Evolutionary conservation across 2,329 filamentous ascomycete genomes (phyloP).

Genomic region (Ophioceras dolichostomum): DNA sequence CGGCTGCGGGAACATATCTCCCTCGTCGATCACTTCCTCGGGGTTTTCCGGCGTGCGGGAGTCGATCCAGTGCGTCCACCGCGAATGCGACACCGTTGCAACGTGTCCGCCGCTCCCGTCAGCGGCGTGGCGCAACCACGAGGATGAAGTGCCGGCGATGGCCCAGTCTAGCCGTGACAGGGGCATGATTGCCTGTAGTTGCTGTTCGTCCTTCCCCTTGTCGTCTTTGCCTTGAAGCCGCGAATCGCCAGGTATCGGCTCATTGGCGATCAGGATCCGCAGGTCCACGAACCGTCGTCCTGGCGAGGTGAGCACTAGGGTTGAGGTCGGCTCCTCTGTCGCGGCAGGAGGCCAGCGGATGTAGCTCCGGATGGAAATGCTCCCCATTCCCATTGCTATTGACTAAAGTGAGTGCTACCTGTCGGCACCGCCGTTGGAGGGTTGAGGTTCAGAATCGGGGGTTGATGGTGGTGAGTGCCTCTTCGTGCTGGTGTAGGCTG

Average conservation of each 20-base stretch:
- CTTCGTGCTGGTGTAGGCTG: too few species aligned
- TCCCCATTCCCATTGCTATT: too few species aligned
- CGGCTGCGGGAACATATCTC: conserved; percentile 36
- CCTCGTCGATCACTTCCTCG: conserved; percentile 36
- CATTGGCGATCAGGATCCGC: conserved; percentile 39
- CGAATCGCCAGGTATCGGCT: conserved; percentile 4
- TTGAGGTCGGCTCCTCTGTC: conserved; percentile 48
- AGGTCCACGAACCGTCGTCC: conserved; percentile 47
- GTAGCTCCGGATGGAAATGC: conserved; percentile 44
- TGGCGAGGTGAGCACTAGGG: conserved; percentile 51
- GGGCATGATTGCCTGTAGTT: too few species aligned
- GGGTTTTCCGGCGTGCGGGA: conserved; percentile 25
- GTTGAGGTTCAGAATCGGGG: too few species aligned
- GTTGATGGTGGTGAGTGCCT: too few species aligned
- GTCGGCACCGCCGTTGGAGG: too few species aligned
- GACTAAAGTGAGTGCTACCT: too few species aligned
- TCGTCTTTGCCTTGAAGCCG: conserved; percentile 1
- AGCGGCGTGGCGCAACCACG: conserved; percentile 12
- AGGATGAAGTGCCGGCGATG: conserved; percentile 43
- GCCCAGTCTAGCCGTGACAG: conserved; percentile 47
- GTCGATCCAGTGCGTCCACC: conserved; percentile 50
- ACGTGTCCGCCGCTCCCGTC: conserved; percentile 13
- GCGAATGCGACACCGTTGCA: conserved; percentile 21
- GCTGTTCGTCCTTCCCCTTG: background rate
- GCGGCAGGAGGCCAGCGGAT: conserved; percentile 44